phyloP scores from a whole-genome alignment of 176 grass and related monocot genomes.

The Oryza longistaminata region DNA sequence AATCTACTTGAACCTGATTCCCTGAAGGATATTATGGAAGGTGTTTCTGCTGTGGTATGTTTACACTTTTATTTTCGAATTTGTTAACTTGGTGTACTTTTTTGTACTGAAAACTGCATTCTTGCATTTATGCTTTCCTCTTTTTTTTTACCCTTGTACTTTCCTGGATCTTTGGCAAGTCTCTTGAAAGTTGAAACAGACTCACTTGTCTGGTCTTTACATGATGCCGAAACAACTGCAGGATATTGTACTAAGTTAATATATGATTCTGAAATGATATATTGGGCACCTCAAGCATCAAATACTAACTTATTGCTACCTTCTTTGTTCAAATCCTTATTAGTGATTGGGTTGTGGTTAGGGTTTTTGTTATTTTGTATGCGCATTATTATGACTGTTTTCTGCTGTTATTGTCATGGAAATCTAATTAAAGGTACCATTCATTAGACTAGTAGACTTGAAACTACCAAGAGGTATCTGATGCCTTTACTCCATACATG shows the following conservation, averaged over 20 bases:
- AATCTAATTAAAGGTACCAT: too few species aligned
- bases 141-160: too few species aligned
- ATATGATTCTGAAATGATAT: neutral
- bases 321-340: neutral
- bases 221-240: neutral
- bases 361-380: neutral
- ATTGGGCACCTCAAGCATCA: neutral
- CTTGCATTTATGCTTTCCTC: neutral
- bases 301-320: neutral
- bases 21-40: slow-evolving; percentile 70
- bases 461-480: too few species aligned
- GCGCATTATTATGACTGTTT: too few species aligned
- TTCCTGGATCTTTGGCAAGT: too few species aligned
- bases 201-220: too few species aligned
- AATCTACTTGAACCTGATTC: slow-evolving; percentile 79
- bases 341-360: neutral
- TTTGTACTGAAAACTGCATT: neutral
- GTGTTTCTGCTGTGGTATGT: slow-evolving; percentile 76
- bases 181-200: too few species aligned
- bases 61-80: slow-evolving; percentile 19
- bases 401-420: too few species aligned
- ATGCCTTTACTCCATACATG: too few species aligned
- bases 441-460: too few species aligned
- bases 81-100: slow-evolving; percentile 3
- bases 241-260: neutral